Percentiles rank a stretch among this genome's conserved stretches.
Conservation (phyloP, 1,139 yeast species). For the Kurtzmaniella quercitrusa region DNA sequence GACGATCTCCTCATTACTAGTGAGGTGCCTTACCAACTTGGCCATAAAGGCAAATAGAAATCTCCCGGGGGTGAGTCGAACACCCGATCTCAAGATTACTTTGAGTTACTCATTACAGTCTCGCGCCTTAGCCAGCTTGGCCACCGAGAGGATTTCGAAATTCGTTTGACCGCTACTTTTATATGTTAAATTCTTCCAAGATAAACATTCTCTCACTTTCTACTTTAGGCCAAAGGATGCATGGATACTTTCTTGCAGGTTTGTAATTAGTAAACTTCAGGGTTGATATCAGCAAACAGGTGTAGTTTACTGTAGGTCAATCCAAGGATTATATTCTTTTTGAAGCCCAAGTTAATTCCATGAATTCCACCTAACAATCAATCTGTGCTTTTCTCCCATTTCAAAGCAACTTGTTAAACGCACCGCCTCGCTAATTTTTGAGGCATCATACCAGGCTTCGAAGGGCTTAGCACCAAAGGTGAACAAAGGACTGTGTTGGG, state of each 20-base stretch:
- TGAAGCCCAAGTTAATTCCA: too few relatives aligned
- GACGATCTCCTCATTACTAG: constrained; percentile 70
- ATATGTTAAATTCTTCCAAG: neutral
- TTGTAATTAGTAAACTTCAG: too few relatives aligned
- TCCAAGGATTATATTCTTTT: too few relatives aligned
- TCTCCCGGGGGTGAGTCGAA: constrained; percentile 85
- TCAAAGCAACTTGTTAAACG: neutral
- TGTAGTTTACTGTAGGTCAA: too few relatives aligned
- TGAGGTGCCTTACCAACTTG: constrained; percentile 77
- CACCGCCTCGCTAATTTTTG: neutral
- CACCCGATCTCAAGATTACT: constrained; percentile 79
- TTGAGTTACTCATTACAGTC: constrained; percentile 58
- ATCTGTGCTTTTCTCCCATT: too few relatives aligned
- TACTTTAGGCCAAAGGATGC: neutral
- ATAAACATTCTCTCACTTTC: neutral
- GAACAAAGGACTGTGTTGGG: too few relatives aligned
- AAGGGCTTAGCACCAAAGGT: neutral
- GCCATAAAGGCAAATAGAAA: constrained; percentile 42
- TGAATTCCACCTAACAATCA: too few relatives aligned
- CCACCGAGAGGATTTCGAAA: constrained; percentile 54
- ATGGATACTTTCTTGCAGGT: too few relatives aligned
- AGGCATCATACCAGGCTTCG: neutral
- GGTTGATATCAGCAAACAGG: too few relatives aligned
- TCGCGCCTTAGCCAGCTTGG: constrained; percentile 82
- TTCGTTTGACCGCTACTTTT: neutral